phyloP scores from a whole-genome alignment of 2,329 filamentous ascomycete species.

The Chaetomiaceae sp. region DNA sequence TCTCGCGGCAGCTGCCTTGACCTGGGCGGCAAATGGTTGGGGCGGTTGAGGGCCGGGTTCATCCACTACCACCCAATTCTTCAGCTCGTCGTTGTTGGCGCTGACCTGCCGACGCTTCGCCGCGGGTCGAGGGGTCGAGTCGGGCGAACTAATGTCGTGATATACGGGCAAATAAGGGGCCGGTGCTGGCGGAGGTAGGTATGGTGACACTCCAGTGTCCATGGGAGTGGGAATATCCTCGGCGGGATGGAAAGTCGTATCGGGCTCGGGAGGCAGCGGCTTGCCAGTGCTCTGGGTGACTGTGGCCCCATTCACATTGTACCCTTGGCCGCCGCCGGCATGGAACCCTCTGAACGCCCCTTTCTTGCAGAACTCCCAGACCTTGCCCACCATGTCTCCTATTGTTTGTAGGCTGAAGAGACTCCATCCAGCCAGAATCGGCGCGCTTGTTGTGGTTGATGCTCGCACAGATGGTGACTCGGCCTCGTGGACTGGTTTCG shows the following conservation, averaged over 20 bases:
- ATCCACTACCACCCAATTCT: slow-evolving; percentile 68
- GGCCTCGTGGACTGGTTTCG: slow-evolving; percentile 38
- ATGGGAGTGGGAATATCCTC: slow-evolving; percentile 8
- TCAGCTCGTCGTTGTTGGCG: slow-evolving; percentile 51
- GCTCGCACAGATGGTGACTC: slow-evolving; percentile 33
- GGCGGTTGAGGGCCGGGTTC: slow-evolving; percentile 31
- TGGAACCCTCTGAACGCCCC: slow-evolving; percentile 79
- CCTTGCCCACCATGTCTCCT: slow-evolving; percentile 66
- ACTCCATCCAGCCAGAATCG: slow-evolving; percentile 43
- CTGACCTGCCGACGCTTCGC: slow-evolving; percentile 53
- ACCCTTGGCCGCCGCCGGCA: slow-evolving; percentile 74
- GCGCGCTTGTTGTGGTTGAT: slow-evolving; percentile 24
- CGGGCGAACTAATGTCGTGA: slow-evolving; percentile 33
- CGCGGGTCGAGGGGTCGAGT: slow-evolving; percentile 42
- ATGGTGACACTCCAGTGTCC: slow-evolving; percentile 15
- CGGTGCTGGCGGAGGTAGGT: slow-evolving; percentile 28
- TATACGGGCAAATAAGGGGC: slow-evolving; percentile 30
- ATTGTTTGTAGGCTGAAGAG: slow-evolving; percentile 57
- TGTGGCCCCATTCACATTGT: slow-evolving; percentile 46
- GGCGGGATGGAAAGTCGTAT: slow-evolving; percentile 27
- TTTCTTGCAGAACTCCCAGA: slow-evolving; percentile 77
- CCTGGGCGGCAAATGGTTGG: slow-evolving; percentile 25
- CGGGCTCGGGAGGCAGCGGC: slow-evolving; percentile 29
- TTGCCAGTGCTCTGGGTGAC: slow-evolving; percentile 26
- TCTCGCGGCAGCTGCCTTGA: slow-evolving; percentile 17